Evolutionary conservation across 148 eudicot species (phyloP).

Genomic region (Rhododendron kiyosumense): DNA sequence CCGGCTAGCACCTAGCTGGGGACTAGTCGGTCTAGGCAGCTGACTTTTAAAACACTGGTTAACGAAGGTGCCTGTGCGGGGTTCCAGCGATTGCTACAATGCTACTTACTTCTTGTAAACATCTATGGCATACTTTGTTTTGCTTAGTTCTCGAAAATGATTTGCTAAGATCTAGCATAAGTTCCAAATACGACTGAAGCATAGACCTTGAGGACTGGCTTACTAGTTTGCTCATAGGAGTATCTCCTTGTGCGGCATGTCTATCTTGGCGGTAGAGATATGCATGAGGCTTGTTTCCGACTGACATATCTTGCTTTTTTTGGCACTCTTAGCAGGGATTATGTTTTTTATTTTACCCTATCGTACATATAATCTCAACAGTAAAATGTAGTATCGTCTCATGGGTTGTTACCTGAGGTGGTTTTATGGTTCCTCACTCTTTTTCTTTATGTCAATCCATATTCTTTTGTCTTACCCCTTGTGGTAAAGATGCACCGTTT

Average conservation of each 20-base stretch:
- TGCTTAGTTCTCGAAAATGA: not conserved
- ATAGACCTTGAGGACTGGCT: not conserved
- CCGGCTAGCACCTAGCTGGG: too few relatives aligned
- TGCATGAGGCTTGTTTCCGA: not conserved
- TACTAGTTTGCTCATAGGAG: not conserved
- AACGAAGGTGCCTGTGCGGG: not conserved
- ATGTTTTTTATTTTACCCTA: not conserved
- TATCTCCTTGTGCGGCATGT: not conserved
- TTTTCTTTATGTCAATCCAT: not conserved
- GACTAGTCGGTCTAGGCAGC: too few relatives aligned
- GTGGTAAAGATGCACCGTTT: not conserved
- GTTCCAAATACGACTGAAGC: not conserved
- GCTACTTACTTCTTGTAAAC: not conserved
- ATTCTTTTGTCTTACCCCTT: not conserved
- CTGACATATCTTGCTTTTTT: not conserved
- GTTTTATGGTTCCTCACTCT: not conserved
- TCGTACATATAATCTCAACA: not conserved
- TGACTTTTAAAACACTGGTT: too few relatives aligned
- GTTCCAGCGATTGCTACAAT: not conserved
- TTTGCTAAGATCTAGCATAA: not conserved
- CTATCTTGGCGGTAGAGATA: not conserved
- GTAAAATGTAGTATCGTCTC: not conserved
- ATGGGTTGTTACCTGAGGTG: not conserved
- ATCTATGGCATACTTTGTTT: not conserved
- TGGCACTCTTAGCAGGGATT: not conserved